Conservation (phyloP, 2,329 filamentous ascomycete species). For the Whalleya microplaca region DNA sequence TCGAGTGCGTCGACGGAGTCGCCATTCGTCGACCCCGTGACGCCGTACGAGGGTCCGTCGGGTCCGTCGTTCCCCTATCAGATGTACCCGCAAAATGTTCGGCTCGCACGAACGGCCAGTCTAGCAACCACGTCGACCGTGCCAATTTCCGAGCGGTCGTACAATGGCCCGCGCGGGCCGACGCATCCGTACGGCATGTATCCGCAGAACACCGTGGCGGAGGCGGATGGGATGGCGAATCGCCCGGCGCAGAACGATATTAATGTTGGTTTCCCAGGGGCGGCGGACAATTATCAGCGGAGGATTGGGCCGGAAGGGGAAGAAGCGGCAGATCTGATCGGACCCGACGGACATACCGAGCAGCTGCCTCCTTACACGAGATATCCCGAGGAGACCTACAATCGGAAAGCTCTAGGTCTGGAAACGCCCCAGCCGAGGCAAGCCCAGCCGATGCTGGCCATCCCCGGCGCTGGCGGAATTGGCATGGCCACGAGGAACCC, state of each 20-base stretch:
- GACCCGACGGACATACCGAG: slow-evolving; percentile 86
- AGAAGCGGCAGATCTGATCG: slow-evolving; percentile 84
- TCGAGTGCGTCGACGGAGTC: slow-evolving; percentile 43
- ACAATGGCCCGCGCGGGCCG: slow-evolving; percentile 66
- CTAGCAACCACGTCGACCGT: slow-evolving; percentile 73
- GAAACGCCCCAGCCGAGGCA: slow-evolving; percentile 27
- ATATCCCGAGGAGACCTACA: slow-evolving; percentile 76
- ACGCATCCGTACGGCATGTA: slow-evolving; percentile 89
- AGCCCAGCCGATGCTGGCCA: slow-evolving; percentile 33
- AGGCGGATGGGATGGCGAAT: slow-evolving; percentile 48
- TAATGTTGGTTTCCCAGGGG: slow-evolving; percentile 75
- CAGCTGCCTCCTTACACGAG: slow-evolving; percentile 89
- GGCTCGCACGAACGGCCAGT: slow-evolving; percentile 57
- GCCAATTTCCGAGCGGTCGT: slow-evolving; percentile 60
- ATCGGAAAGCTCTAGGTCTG: slow-evolving; percentile 53
- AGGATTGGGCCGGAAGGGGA: slow-evolving; percentile 80
- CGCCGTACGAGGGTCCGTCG: slow-evolving; percentile 70
- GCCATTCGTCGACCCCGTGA: slow-evolving; percentile 53
- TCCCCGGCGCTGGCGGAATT: slow-evolving; percentile 63
- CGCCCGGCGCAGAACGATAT: slow-evolving; percentile 47
- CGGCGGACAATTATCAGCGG: slow-evolving; percentile 69
- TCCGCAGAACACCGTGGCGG: slow-evolving; percentile 72
- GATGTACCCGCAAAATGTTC: slow-evolving; percentile 78
- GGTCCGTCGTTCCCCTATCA: slow-evolving; percentile 83
- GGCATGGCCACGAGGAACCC: slow-evolving; percentile 65